Conservation (phyloP, 169 alveolate genomes). For the Ichthyophthirius multifiliis region DNA sequence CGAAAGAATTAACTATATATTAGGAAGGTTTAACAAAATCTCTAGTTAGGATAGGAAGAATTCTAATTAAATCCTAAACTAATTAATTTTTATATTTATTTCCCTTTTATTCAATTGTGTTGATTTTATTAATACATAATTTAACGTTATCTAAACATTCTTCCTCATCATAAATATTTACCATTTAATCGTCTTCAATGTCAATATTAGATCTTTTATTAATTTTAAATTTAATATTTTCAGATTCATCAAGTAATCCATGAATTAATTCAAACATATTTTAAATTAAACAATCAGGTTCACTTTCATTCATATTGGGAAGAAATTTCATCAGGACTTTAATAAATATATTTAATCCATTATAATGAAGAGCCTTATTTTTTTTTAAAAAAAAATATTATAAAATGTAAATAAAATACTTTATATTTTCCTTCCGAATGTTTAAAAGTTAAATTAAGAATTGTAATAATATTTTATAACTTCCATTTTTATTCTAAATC, state of each 20-base stretch:
- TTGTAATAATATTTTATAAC: background rate
- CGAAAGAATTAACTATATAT: background rate
- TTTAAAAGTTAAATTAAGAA: background rate
- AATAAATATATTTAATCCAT: background rate
- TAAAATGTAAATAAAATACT: background rate
- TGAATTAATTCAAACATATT: background rate
- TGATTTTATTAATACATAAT: background rate
- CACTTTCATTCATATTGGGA: constrained; percentile 5
- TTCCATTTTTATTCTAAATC: background rate
- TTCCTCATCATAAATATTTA: background rate
- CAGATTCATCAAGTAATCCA: background rate
- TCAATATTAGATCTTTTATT: background rate
- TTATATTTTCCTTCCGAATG: background rate
- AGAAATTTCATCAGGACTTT: background rate
- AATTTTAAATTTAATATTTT: background rate
- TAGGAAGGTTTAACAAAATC: background rate
- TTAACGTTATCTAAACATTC: background rate
- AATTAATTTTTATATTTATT: background rate
- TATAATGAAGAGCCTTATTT: background rate
- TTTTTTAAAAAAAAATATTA: too few relatives aligned
- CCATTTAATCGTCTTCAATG: background rate
- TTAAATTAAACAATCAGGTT: background rate
- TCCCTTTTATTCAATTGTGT: background rate
- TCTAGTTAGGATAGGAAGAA: background rate
- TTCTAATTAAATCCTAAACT: background rate